Evolutionary conservation across 2,329 filamentous ascomycete species (phyloP), one percentile per base, ranked within the genome.

Genomic region (Phaeoacremonium minimum): DNA sequence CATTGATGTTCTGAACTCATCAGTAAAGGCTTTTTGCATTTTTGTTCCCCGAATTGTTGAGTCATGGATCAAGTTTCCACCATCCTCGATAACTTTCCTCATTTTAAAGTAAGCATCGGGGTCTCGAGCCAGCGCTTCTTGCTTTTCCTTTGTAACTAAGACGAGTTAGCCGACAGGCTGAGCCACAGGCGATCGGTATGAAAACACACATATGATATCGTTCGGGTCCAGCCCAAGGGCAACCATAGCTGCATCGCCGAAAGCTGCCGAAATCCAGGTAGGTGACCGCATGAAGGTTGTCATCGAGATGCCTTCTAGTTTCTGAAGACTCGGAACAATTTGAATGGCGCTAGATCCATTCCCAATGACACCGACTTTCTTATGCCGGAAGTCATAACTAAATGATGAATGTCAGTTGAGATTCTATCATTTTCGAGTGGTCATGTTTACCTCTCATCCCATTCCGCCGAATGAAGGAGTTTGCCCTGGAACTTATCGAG

Each of bases 341-440:
- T 76, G 72, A 41, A 75, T 73, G 2, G 62, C 63, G 43, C 68
- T 73, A 15, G 68, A 69, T 11, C 72, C 72, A 37, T 68, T 69
- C n/a, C 72, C 72, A 31, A 76, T 67, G 5, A 76, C 52, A 7
- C 65, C 71, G 13, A 76, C 55, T 36, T 55, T 56, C 51, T 75
- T 75, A 41, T 65, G 61, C 29, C 46, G 57, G 33, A 71, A 70
- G 46, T 73, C 64, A 43, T 66, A 71, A 15, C 62, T 67, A 29
- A 30, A 14, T 12, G 36, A 6, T 5, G 9, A 28, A 4, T 17
- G 30, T 26, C 9, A 26, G 22, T 26, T n/a, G n/a, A 9, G 9
- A 26, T 26, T 9, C 22, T 26, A 26, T 9, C 9, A n/a, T 9
- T 26, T n/a, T 26, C 22, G 22, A 26, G 22, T 9, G 22, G 9